Conservation (phyloP, 768 basidiomycete genomes). For the Termitomyces sp. region DNA sequence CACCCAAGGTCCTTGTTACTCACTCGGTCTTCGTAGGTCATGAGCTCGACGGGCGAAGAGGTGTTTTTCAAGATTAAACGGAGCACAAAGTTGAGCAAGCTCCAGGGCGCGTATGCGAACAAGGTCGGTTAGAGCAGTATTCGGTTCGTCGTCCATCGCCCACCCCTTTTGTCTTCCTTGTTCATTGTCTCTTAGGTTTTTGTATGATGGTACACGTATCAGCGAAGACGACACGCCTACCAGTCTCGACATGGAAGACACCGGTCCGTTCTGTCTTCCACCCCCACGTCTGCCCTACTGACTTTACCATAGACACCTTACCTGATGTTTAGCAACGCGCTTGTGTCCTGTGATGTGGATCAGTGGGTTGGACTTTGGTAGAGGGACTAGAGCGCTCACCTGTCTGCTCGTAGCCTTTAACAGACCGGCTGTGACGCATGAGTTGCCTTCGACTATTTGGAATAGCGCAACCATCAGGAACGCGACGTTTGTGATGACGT, state of each 20-base stretch:
- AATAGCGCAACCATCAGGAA: not conserved
- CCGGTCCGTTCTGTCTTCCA: conserved; percentile 43
- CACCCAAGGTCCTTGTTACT: too few species aligned
- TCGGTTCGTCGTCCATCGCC: conserved; percentile 53
- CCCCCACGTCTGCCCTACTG: conserved; percentile 1
- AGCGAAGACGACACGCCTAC: conserved; percentile 84
- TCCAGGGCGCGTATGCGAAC: conserved; percentile 87
- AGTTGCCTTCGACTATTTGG: not conserved
- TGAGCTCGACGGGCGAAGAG: conserved; percentile 74
- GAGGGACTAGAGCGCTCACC: too few species aligned
- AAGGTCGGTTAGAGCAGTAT: conserved; percentile 88
- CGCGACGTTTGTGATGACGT: not conserved
- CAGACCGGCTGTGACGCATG: not conserved
- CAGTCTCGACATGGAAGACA: conserved; percentile 85
- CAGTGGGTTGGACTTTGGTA: too few species aligned
- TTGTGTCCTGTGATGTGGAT: not conserved
- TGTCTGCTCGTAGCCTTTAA: not conserved
- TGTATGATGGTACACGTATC: conserved; percentile 88
- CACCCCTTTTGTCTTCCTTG: not conserved
- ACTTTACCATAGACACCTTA: conserved; percentile 41
- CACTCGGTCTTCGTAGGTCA: conserved; percentile 49
- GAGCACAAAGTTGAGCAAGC: conserved; percentile 86
- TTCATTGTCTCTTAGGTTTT: conserved; percentile 49
- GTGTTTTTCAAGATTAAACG: conserved; percentile 98
- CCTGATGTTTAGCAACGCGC: not conserved